Evolutionary conservation across 2,329 filamentous ascomycete species (phyloP), one percentile per base, ranked within the genome.

Genomic region (Sclerotinia trifoliorum): DNA sequence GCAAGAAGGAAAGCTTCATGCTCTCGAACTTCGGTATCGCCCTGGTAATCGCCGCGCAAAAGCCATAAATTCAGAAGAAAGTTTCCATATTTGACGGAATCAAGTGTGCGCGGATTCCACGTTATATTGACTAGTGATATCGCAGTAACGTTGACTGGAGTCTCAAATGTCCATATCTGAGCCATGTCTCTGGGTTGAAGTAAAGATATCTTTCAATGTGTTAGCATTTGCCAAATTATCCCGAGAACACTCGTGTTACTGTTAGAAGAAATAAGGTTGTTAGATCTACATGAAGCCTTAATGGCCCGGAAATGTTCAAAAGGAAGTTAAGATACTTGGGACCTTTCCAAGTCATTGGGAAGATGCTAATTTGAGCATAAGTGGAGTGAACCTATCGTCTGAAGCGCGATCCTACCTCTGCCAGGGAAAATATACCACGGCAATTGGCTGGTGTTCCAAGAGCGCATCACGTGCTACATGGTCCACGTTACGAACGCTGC

Each of bases 61-160:
- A 55, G 48, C 61, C 61, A 64, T n/a, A 64, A n/a, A n/a, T 55
- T 64, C 10, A 64, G 13, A 26, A 42, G 19, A 15, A 64, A 64
- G 15, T 64, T 42, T 44, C 61, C 61, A 44, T 64, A 44, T 13
- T 64, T 21, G 17, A 17, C 35, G 26, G 49, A 10, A n/a, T 44
- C 54, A n/a, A 64, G 42, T 3, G 49, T 64, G 15, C 21, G 48
- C 15, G 61, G 49, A 44, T 10, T 21, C 35, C 49, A 64, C 5
- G 61, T 64, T 5, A 64, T 19, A 21, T 64, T 64, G 1, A 64
- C 49, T 6, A 35, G 17, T 29, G 35, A 52, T 8, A 6, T 24
- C 44, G 61, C 61, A 52, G 19, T 35, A 13, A 64, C 61, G 17
- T 21, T 52, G 10, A 55, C 29, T 29, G 61, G 61, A 10, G 10